These are phyloP conservation scores for Citrus mangshanensis DNA, from an alignment of 345 rosid genomes.

Conservation along the genomic window DNA sequence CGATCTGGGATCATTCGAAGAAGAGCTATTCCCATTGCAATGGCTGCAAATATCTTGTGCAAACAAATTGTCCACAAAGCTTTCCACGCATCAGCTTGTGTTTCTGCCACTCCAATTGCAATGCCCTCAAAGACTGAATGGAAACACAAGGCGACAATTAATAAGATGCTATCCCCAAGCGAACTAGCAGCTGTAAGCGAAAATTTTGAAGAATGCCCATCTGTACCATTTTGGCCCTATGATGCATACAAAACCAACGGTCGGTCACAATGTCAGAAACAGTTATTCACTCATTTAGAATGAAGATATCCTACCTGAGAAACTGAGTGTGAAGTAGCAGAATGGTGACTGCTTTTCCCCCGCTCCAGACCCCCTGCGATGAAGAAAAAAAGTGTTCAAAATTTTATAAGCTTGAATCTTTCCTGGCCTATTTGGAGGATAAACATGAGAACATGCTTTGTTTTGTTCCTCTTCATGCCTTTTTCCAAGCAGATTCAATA, in stretches of 20 bases:
- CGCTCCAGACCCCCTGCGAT: constrained; percentile 23
- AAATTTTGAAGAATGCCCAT: constrained; percentile 11
- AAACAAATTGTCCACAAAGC: constrained; percentile 70
- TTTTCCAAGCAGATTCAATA: not conserved
- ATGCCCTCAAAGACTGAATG: constrained; percentile 90
- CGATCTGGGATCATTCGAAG: constrained; percentile 73
- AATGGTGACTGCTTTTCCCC: constrained; percentile 21
- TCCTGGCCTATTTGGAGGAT: not conserved
- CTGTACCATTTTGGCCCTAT: constrained; percentile 20
- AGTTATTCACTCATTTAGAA: not conserved
- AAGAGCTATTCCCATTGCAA: constrained; percentile 86
- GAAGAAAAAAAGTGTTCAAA: not conserved
- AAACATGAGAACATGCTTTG: not conserved
- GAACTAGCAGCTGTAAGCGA: constrained; percentile 31
- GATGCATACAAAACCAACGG: not conserved
- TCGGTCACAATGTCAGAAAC: not conserved
- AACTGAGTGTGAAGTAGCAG: constrained; percentile 10
- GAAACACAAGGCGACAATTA: constrained; percentile 79
- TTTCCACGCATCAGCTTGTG: constrained; percentile 65
- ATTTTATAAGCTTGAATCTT: not conserved
- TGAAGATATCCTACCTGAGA: constrained; percentile 12
- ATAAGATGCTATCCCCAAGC: constrained; percentile 63
- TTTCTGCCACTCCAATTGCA: constrained; percentile 71
- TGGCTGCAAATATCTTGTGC: constrained; percentile 77
- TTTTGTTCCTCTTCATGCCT: not conserved